Conservation (phyloP, 2,329 filamentous ascomycete species). For the Penicillium sclerotigenum region DNA sequence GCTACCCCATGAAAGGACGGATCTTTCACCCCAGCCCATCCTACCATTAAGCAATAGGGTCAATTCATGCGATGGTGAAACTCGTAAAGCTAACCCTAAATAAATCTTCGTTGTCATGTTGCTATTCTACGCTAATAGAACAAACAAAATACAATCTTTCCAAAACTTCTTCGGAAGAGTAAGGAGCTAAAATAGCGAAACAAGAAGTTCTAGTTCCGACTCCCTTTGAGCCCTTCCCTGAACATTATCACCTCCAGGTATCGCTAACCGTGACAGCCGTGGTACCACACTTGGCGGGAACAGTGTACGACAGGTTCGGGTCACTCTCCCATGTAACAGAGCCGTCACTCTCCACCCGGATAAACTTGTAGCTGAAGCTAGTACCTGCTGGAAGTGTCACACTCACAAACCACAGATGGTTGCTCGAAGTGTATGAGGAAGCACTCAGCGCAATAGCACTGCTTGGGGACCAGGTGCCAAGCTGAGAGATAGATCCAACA, state of each 20-base stretch:
- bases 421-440: constrained; percentile 55
- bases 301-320: constrained; percentile 42
- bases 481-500: constrained; percentile 55
- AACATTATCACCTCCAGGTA: constrained; percentile 33
- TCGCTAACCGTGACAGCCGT: constrained; percentile 35
- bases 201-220: neutral
- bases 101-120: neutral
- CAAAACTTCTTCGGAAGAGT: too few relatives aligned
- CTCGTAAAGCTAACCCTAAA: neutral
- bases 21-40: too few relatives aligned
- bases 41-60: too few relatives aligned
- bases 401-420: constrained; percentile 61
- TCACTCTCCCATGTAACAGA: constrained; percentile 12
- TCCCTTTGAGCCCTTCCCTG: neutral
- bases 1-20: too few relatives aligned
- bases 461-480: constrained; percentile 62
- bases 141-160: neutral
- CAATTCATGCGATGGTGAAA: neutral
- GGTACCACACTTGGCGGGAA: constrained; percentile 37
- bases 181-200: neutral
- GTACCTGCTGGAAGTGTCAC: constrained; percentile 56
- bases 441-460: constrained; percentile 58
- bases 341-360: constrained; percentile 8
- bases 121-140: neutral
- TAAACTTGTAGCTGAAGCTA: constrained; percentile 39